phyloP scores from a whole-genome alignment of 768 basidiomycete species.

The Russula ochroleuca region DNA sequence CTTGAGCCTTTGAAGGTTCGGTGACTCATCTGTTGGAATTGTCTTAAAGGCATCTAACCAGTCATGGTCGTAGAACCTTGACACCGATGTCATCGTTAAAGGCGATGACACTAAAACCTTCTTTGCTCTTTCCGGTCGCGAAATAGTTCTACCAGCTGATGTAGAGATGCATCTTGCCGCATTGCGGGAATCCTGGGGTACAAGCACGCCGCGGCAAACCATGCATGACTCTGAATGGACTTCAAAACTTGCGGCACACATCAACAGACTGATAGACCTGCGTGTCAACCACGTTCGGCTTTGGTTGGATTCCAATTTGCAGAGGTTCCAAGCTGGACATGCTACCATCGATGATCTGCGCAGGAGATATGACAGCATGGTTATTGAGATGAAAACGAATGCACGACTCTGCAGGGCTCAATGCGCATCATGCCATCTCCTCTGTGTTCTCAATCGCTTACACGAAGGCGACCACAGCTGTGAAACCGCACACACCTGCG shows the following conservation, averaged over 20 bases:
- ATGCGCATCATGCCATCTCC: conserved; percentile 47
- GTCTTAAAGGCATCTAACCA: background rate
- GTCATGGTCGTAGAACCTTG: conserved; percentile 42
- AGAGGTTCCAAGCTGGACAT: conserved; percentile 43
- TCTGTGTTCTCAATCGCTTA: conserved; percentile 43
- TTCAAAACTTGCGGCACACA: conserved; percentile 36
- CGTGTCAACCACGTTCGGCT: conserved; percentile 46
- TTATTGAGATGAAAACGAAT: conserved; percentile 44
- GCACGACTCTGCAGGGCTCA: conserved; percentile 48
- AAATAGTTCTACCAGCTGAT: conserved; percentile 23
- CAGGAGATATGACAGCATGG: conserved; percentile 41
- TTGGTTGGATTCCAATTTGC: conserved; percentile 50
- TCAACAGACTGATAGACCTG: conserved; percentile 39
- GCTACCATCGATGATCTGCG: conserved; percentile 45
- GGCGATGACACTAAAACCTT: conserved; percentile 37
- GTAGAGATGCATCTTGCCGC: conserved; percentile 32
- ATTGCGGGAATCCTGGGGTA: conserved; percentile 34
- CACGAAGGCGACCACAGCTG: conserved; percentile 51
- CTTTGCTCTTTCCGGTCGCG: conserved; percentile 36
- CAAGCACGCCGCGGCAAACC: conserved; percentile 34
- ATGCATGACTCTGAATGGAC: conserved; percentile 44
- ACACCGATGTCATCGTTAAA: conserved; percentile 43
- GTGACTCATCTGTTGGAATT: background rate
- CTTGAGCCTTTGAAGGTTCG: conserved; percentile 49
- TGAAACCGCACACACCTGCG: conserved; percentile 46